Evolutionary conservation across 2,329 filamentous ascomycete genomes (phyloP).

Genomic region (Exophiala phaeomuriformis): DNA sequence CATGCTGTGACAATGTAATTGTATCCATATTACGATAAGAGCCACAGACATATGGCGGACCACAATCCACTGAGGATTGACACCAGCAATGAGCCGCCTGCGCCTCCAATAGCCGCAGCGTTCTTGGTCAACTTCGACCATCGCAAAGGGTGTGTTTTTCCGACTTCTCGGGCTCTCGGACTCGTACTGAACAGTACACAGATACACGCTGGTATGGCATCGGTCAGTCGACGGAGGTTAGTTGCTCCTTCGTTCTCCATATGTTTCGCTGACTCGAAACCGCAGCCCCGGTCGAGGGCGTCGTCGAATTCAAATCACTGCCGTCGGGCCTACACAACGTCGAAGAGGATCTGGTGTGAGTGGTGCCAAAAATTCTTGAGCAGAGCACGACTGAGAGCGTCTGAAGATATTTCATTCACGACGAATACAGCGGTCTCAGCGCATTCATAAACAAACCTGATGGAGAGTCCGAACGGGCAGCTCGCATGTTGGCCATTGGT

Average conservation of each 20-base stretch:
- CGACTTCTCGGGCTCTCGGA: too few species aligned
- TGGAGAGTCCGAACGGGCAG: constrained; percentile 71
- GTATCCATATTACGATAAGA: constrained; percentile 1
- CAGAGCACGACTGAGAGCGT: background rate
- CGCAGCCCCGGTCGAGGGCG: constrained; percentile 62
- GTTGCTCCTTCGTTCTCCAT: constrained; percentile 5
- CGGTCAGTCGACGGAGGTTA: constrained; percentile 57
- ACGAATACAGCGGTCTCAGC: constrained; percentile 75
- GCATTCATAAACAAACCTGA: constrained; percentile 82
- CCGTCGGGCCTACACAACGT: constrained; percentile 90
- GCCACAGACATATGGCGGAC: constrained; percentile 4
- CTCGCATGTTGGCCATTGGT: constrained; percentile 86
- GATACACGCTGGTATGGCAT: constrained; percentile 83
- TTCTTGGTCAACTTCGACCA: constrained; percentile 90
- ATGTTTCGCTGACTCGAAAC: constrained; percentile 12
- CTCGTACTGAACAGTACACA: constrained; percentile 30
- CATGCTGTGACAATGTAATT: background rate
- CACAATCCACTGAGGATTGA: constrained; percentile 12
- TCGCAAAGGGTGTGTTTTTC: constrained; percentile 64
- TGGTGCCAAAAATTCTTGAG: background rate
- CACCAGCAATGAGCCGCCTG: constrained; percentile 10
- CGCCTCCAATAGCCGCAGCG: constrained; percentile 59
- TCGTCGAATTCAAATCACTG: constrained; percentile 92
- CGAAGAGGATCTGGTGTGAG: constrained; percentile 65
- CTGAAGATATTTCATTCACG: constrained; percentile 84